These are phyloP conservation scores for Calonectria leucothoes DNA, from an alignment of 2,329 filamentous ascomycete genomes.

Conservation along the genomic window DNA sequence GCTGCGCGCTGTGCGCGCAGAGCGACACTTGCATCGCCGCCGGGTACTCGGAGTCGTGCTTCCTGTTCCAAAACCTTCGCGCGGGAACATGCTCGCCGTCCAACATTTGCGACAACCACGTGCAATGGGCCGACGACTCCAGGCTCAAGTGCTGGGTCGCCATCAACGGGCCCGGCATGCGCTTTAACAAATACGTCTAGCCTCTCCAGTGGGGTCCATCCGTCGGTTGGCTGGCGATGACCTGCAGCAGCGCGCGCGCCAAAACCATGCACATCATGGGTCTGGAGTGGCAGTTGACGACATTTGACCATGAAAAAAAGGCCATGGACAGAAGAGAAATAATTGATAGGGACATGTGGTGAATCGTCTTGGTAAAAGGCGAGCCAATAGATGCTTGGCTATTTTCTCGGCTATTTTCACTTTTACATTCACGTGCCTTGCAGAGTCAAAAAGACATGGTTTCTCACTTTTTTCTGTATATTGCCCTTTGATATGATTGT, in stretches of 20 bases:
- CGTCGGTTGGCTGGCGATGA: neutral
- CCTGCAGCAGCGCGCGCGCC: neutral
- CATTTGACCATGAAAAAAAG: neutral
- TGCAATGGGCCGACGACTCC: neutral
- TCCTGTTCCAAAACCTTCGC: neutral
- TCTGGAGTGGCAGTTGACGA: neutral
- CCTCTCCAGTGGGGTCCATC: neutral
- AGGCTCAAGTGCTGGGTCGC: neutral
- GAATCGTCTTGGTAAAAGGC: neutral
- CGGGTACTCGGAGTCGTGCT: neutral
- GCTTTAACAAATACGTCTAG: neutral
- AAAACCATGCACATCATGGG: neutral
- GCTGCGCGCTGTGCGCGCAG: neutral
- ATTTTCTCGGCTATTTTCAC: no score
- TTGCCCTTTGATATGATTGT: no score
- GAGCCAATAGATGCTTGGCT: no score
- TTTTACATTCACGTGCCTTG: no score
- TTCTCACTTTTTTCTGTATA: no score
- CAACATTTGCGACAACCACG: neutral
- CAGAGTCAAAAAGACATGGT: no score
- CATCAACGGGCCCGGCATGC: neutral
- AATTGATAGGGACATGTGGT: neutral
- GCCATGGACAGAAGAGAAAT: neutral
- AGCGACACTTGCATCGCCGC: neutral
- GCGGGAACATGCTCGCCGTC: neutral